Base-by-base conservation (phyloP, 208 protist genomes). In the Trypanosoma congolense region DNA sequence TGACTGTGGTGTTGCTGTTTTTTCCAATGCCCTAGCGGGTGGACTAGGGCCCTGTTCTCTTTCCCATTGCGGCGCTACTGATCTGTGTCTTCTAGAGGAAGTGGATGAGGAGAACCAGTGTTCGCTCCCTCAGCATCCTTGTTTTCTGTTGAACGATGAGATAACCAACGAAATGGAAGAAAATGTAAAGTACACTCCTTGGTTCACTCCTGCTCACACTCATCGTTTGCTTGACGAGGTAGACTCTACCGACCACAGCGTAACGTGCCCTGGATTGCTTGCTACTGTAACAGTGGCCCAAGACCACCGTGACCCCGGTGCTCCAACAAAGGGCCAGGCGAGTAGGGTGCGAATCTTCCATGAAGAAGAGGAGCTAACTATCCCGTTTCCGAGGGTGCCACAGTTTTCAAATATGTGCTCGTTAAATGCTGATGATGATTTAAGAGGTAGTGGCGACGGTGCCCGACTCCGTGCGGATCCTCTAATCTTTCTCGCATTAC, bases 401-500 rank as follows among this genome's bases (percentile, higher is more conserved):
- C 19, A 29, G 8, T 53, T 16, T 38, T 49, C 35, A 5, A 24
- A 58, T 8, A 25, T 36, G 14, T 5, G 16, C 8, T 36, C 41
- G 31, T 19, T 30, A 2, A 30, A 44, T 5, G 9, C 21, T 53
- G 51, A 43, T 26, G 45, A 38, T 21, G 42, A 21, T 25, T 42
- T 19, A 19, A 12, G 25, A 16, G n/a, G 38, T 21, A 54, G 43
- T 6, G 53, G 49, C 21, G 50, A 42, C 14, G 60, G 45, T 28
- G 33, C 35, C 53, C 55, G 3, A 28, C 54, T 38, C 40, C 31
- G n/a, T 56, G 47, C 41, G 62, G 61, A 14, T 71, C 56, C 12
- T 71, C 65, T 26, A 41, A 35, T 43, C 51, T 41, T 19, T 71
- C 65, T 30, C 56, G 45, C 30, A 60, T 64, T 25, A 71, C 65